A percentile compares a stretch with the other conserved stretches of the same genome.
These are phyloP conservation scores for Gonium pectorale DNA, from an alignment of 139 green algal species.

Conservation along the genomic window DNA sequence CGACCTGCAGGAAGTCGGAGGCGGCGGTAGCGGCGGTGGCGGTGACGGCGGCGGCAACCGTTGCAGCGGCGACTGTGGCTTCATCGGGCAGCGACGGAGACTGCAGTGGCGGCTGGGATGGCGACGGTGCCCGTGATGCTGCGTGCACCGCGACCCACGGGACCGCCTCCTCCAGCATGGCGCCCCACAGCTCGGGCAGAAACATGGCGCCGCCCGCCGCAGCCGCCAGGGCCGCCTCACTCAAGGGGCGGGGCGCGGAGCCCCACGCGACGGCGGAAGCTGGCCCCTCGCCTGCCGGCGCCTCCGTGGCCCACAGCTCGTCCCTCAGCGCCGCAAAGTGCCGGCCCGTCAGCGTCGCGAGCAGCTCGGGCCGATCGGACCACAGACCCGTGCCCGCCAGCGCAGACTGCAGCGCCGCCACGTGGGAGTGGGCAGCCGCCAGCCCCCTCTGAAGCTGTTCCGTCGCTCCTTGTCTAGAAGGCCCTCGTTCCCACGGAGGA, in stretches of 20 bases:
- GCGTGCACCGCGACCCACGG: slow-evolving; percentile 1
- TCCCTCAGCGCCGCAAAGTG: not conserved
- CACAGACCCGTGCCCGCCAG: slow-evolving; percentile 2
- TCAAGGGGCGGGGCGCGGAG: not conserved
- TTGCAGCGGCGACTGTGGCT: too few species aligned
- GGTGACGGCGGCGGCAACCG: too few species aligned
- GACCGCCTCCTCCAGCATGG: slow-evolving; percentile 3
- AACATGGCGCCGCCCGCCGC: not conserved
- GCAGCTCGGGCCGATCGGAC: slow-evolving; percentile 6
- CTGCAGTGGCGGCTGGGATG: not conserved
- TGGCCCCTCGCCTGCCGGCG: not conserved
- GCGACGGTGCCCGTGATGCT: not conserved
- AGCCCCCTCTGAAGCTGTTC: too few species aligned
- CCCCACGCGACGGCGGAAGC: not conserved
- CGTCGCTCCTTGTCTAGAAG: too few species aligned
- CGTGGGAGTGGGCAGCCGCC: too few species aligned
- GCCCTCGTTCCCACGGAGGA: not conserved
- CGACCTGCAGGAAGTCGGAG: too few species aligned
- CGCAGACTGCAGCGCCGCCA: not conserved
- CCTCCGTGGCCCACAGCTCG: not conserved
- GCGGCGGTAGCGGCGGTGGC: too few species aligned
- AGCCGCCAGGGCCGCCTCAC: not conserved
- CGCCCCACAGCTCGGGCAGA: slow-evolving; percentile 27
- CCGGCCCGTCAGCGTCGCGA: slow-evolving; percentile 14
- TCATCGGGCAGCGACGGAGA: too few species aligned